Base-by-base conservation (phyloP, 2,329 filamentous ascomycete genomes). In the Penicillium sclerotiorum region DNA sequence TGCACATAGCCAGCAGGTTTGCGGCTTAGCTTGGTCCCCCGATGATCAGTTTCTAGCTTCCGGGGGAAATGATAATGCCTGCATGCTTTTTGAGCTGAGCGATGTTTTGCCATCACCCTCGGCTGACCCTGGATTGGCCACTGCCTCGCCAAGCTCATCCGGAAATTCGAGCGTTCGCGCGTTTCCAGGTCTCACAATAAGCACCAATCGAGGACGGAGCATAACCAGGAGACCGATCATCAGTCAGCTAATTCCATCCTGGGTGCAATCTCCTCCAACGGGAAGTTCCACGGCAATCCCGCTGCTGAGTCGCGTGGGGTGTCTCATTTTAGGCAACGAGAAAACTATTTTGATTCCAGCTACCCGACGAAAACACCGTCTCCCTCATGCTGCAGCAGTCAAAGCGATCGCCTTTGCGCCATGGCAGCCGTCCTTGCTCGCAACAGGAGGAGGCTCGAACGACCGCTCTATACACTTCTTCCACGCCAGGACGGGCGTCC, bases 381-480 rank as follows among this genome's bases (percentile, higher is more conserved):
- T 90, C 82, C 70, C 78, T 9, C 90, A 99, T 67, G 84, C 84
- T 21, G 93, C 93, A 1, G 94, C 94, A 2, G 89, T 97, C 58
- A 99, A 99, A 71, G 94, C 94, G 25, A 94, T 97, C 60, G 91
- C 94, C 2, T 97, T 97, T 71, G 95, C 93, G 56, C 93, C 94
- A 0, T 99, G 92, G 93, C 88, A 93, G 49, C 83, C 88, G 20
- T 88, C 87, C 3, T 80, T 99, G 4, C 73, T 99, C 32, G 94
- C 94, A 12, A 95, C 93, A 1, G 91, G 94, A 3, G 93, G 94
- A 32, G 94, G 94, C 20, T 93, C 89, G 38, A 95, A 95, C 63
- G 93, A 99, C 73, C 90, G 90, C 61, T 90, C 90, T 68, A 96
- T 99, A 50, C 92, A 95, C 72, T 99, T 99, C 75, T 96, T 88